Percentiles rank a stretch among this genome's conserved stretches.
Evolutionary conservation across 1,139 yeast species (phyloP).

Genomic region (Pneumocystis wakefieldiae): DNA sequence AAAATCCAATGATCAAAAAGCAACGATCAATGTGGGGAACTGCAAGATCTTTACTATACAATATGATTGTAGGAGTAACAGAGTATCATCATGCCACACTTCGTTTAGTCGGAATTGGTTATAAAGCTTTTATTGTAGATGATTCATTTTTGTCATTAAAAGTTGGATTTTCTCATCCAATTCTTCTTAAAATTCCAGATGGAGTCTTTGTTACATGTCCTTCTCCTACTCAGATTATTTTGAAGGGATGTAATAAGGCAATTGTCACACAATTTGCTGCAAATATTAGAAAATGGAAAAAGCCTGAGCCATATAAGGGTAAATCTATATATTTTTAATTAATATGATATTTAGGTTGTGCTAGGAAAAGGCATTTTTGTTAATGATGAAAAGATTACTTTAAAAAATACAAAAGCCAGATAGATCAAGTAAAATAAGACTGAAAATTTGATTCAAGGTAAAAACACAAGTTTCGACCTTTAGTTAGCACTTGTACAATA

Average conservation of each 20-base stretch:
- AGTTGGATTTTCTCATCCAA: constrained; percentile 18
- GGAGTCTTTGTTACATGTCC: constrained; percentile 67
- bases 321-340: constrained; percentile 26
- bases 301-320: constrained; percentile 98
- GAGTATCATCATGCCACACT: constrained; percentile 85
- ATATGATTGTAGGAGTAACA: constrained; percentile 70
- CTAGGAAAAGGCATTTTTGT: constrained; percentile 57
- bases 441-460: background rate
- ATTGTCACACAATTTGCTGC: constrained; percentile 83
- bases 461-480: too few species aligned
- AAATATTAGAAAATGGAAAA: constrained; percentile 65
- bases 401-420: constrained; percentile 62
- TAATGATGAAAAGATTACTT: constrained; percentile 74
- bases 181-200: constrained; percentile 40
- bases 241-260: constrained; percentile 82
- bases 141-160: constrained; percentile 31
- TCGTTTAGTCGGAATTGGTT: constrained; percentile 93
- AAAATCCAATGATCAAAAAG: constrained; percentile 41
- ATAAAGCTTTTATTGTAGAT: constrained; percentile 57
- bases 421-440: background rate
- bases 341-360: background rate
- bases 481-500: too few species aligned
- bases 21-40: constrained; percentile 97
- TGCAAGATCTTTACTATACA: constrained; percentile 59
- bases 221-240: constrained; percentile 68